These are phyloP conservation scores for Ustilago cynodontis DNA, from an alignment of 1,284 basidiomycete genomes.

Conservation along the genomic window DNA sequence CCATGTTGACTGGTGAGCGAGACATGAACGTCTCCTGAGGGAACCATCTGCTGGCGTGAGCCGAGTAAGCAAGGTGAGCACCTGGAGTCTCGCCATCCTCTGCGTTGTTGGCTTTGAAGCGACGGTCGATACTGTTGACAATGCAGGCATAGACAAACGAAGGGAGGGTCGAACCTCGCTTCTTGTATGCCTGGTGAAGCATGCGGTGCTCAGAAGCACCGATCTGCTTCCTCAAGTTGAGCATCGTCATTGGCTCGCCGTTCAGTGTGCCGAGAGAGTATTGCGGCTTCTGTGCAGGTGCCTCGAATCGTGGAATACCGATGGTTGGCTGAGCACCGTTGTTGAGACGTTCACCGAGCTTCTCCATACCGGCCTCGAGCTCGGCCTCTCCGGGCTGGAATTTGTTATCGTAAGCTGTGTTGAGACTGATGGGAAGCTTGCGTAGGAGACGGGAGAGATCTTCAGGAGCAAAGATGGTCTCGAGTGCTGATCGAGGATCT, in stretches of 20 bases:
- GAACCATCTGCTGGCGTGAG: conserved; percentile 34
- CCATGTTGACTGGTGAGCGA: conserved; percentile 33
- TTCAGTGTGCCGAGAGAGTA: conserved; percentile 12
- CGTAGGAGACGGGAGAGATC: conserved; percentile 9
- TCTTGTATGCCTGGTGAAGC: conserved; percentile 26
- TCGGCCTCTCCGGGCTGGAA: conserved; percentile 9
- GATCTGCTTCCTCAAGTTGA: conserved; percentile 22
- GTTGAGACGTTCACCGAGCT: conserved; percentile 18
- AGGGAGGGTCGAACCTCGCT: conserved; percentile 18
- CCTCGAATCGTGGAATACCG: conserved; percentile 27
- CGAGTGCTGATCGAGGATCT: conserved; percentile 17
- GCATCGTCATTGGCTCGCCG: conserved; percentile 25
- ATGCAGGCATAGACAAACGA: conserved; percentile 37
- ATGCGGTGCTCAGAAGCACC: conserved; percentile 9
- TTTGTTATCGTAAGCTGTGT: conserved; percentile 26
- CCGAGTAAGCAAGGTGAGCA: conserved; percentile 32
- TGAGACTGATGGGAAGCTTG: conserved; percentile 38
- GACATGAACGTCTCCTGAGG: conserved; percentile 22
- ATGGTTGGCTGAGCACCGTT: conserved; percentile 25
- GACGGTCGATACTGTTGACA: conserved; percentile 39
- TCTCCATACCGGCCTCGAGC: conserved; percentile 23
- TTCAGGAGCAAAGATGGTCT: conserved; percentile 25
- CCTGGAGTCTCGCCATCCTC: conserved; percentile 15
- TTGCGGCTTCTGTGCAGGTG: conserved; percentile 4
- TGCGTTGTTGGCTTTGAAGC: conserved; percentile 12